These are phyloP conservation scores for Mycosphaerella sp. DNA, from an alignment of 2,329 filamentous ascomycete species.

Conservation along the genomic window DNA sequence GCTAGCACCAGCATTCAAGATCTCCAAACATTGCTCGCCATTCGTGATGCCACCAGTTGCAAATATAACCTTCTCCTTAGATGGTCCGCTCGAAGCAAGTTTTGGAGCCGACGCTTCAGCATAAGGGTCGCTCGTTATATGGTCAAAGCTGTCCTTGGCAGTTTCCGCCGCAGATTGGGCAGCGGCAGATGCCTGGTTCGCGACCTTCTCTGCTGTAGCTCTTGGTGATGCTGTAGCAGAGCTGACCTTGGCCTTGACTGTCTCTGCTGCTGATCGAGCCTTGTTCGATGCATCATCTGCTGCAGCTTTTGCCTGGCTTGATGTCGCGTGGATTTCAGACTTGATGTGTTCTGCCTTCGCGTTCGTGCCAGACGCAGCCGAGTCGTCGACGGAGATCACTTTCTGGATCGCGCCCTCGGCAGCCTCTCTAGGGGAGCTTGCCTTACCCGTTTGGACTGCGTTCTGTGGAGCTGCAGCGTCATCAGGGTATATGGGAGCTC, in stretches of 20 bases:
- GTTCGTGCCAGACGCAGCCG: neutral
- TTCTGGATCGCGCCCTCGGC: conserved; percentile 20
- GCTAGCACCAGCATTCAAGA: conserved; percentile 82
- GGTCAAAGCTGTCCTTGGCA: neutral
- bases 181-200: neutral
- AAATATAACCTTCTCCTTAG: conserved; percentile 68
- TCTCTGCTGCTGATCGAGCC: neutral
- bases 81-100: conserved; percentile 7
- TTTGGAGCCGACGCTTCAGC: conserved; percentile 5
- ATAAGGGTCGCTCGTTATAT: conserved; percentile 5
- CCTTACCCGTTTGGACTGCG: conserved; percentile 8
- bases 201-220: conserved; percentile 1
- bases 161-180: neutral
- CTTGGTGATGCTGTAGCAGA: neutral
- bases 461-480: conserved; percentile 9
- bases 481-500: conserved; percentile 5
- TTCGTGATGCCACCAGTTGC: conserved; percentile 90
- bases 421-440: conserved; percentile 14
- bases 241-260: neutral
- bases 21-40: conserved; percentile 72
- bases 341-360: neutral
- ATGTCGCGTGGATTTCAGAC: neutral
- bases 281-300: conserved; percentile 20
- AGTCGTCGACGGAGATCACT: conserved; percentile 11
- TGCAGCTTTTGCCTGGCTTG: conserved; percentile 8